These are phyloP conservation scores for Theobroma grandiflorum DNA, from an alignment of 441 rosid genomes.

Conservation along the genomic window DNA sequence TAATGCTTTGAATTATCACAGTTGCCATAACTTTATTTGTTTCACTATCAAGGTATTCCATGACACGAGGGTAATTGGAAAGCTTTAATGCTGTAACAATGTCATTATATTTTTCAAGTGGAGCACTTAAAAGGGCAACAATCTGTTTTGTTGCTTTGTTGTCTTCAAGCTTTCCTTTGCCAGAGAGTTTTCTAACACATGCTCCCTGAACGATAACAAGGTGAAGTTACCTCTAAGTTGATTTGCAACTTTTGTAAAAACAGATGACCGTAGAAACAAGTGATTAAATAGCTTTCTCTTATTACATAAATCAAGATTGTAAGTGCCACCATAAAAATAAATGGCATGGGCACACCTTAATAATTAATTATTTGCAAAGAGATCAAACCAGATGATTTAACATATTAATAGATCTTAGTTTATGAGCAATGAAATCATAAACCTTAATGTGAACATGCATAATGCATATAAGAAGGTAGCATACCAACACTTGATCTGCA, in stretches of 20 bases:
- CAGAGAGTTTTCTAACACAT: constrained; percentile 82
- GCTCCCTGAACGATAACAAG: constrained; percentile 71
- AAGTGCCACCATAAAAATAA: not conserved
- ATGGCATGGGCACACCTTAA: not conserved
- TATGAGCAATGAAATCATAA: constrained; percentile 9
- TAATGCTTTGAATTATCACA: constrained; percentile 89
- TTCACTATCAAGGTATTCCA: constrained; percentile 89
- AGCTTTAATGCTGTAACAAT: constrained; percentile 90
- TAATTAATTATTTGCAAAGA: constrained; percentile 13
- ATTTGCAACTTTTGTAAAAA: constrained; percentile 12
- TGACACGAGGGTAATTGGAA: constrained; percentile 81
- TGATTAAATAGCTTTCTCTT: not conserved
- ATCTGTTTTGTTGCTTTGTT: constrained; percentile 89
- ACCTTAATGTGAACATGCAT: constrained; percentile 1
- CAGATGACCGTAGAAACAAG: not conserved
- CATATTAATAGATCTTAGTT: not conserved
- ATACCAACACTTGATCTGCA: constrained; percentile 99
- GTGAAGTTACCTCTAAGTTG: constrained; percentile 18
- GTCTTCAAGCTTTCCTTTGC: constrained; percentile 85
- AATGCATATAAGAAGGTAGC: constrained; percentile 31
- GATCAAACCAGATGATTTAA: constrained; percentile 32
- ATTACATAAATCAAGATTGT: not conserved
- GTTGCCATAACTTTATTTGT: constrained; percentile 96
- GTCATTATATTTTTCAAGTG: constrained; percentile 94
- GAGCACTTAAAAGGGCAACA: constrained; percentile 97